These are phyloP conservation scores for Chimonanthus praecox DNA, from an alignment of 164 flowering plant genomes.

Conservation along the genomic window DNA sequence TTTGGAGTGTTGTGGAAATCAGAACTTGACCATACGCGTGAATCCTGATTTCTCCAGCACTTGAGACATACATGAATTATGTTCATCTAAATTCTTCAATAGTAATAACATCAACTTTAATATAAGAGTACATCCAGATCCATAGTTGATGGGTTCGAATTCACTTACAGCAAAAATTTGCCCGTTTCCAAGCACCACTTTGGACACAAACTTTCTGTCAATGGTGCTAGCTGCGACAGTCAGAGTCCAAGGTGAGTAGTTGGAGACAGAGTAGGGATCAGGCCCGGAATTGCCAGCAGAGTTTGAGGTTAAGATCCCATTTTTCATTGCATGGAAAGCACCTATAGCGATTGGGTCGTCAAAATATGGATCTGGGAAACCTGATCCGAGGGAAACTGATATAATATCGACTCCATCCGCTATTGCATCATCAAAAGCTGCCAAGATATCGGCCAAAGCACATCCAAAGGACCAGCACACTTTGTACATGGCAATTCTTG, in stretches of 20 bases:
- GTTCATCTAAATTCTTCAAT: too few relatives aligned
- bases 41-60: too few relatives aligned
- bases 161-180: background rate
- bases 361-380: constrained; percentile 24
- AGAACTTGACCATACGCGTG: constrained; percentile 17
- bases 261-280: background rate
- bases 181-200: constrained; percentile 12
- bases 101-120: background rate
- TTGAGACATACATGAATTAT: too few relatives aligned
- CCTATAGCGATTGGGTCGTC: constrained; percentile 39
- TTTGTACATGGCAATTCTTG: constrained; percentile 21
- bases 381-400: constrained; percentile 21
- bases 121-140: background rate
- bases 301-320: constrained; percentile 11
- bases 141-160: background rate
- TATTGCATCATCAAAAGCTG: constrained; percentile 26
- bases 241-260: constrained; percentile 8
- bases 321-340: constrained; percentile 33
- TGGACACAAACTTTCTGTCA: constrained; percentile 9
- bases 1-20: too few relatives aligned
- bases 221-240: constrained; percentile 15
- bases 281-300: constrained; percentile 8
- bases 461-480: constrained; percentile 17
- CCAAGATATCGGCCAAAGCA: constrained; percentile 8
- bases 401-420: constrained; percentile 23